These are phyloP conservation scores for Cucurbita maxima DNA, from an alignment of 306 rosid genomes.

Conservation along the genomic window DNA sequence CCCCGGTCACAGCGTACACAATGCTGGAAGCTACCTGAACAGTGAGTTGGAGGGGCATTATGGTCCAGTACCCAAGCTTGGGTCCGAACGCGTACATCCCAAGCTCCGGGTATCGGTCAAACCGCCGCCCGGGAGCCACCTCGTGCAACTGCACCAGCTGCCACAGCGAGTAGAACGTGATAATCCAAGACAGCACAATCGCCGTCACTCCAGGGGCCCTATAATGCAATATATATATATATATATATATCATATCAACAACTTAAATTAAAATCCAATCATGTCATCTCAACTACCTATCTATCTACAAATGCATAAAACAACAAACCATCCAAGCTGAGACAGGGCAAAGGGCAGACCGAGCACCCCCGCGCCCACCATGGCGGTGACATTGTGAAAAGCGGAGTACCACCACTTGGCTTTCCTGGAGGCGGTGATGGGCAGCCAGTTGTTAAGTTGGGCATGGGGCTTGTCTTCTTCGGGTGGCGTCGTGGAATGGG, in stretches of 20 bases:
- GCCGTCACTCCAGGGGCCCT: slow-evolving; percentile 30
- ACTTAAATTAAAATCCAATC: too few relatives aligned
- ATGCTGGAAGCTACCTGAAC: slow-evolving; percentile 46
- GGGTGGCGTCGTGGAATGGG: neutral
- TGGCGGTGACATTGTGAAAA: slow-evolving; percentile 26
- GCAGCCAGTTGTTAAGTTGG: slow-evolving; percentile 16
- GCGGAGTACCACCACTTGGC: slow-evolving; percentile 34
- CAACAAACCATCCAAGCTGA: slow-evolving; percentile 21
- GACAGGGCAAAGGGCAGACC: slow-evolving; percentile 24
- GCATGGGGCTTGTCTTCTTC: neutral
- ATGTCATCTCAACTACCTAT: too few relatives aligned
- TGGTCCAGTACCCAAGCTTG: slow-evolving; percentile 29
- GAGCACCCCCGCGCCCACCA: slow-evolving; percentile 26
- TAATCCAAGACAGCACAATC: slow-evolving; percentile 33
- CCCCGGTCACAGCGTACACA: slow-evolving; percentile 57
- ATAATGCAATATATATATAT: neutral
- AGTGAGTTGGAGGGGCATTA: slow-evolving; percentile 37
- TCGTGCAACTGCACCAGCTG: slow-evolving; percentile 47
- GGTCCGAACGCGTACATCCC: slow-evolving; percentile 39
- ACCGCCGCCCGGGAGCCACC: slow-evolving; percentile 29
- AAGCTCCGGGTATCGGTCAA: slow-evolving; percentile 40
- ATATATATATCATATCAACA: too few relatives aligned
- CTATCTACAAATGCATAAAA: too few relatives aligned
- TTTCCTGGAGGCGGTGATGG: slow-evolving; percentile 18
- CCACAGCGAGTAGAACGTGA: slow-evolving; percentile 57